A percentile compares a stretch with the other conserved stretches of the same genome.
These are phyloP conservation scores for Vanrija humicola DNA, from an alignment of 1,284 basidiomycete species.

Conservation along the genomic window DNA sequence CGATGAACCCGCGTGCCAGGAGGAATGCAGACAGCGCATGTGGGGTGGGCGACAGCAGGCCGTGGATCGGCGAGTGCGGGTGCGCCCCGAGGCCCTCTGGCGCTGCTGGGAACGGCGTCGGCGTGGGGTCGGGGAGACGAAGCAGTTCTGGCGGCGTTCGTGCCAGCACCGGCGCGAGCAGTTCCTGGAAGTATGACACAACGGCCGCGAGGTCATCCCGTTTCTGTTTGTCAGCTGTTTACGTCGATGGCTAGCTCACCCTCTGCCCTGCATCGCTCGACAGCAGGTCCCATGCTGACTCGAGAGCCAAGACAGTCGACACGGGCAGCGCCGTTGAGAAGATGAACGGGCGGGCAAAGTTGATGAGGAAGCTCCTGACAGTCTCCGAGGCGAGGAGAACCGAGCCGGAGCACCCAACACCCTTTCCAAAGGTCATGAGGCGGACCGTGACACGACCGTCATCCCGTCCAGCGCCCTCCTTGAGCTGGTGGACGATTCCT, in stretches of 20 bases:
- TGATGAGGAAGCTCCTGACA: constrained; percentile 78
- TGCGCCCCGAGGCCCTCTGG: constrained; percentile 14
- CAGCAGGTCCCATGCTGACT: constrained; percentile 74
- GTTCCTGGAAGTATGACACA: constrained; percentile 18
- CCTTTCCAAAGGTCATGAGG: constrained; percentile 65
- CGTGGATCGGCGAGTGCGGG: constrained; percentile 67
- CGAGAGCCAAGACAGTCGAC: constrained; percentile 67
- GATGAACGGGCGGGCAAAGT: constrained; percentile 87
- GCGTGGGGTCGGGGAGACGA: constrained; percentile 25
- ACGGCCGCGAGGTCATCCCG: neutral
- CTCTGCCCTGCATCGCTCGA: constrained; percentile 62
- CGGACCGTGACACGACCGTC: constrained; percentile 47
- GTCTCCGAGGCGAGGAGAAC: constrained; percentile 69
- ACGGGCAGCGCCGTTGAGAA: constrained; percentile 80
- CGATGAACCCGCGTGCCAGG: constrained; percentile 38
- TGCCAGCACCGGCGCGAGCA: constrained; percentile 23
- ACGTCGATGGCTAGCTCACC: constrained; percentile 38
- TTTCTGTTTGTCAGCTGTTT: neutral
- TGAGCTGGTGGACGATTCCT: constrained; percentile 52
- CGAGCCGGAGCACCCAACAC: constrained; percentile 70
- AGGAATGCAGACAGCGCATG: constrained; percentile 48
- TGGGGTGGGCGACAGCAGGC: constrained; percentile 71
- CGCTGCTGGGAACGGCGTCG: constrained; percentile 19
- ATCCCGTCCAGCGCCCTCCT: constrained; percentile 12
- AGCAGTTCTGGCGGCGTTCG: constrained; percentile 24